Percentiles rank a stretch among this genome's conserved stretches.
These are phyloP conservation scores for Pyronema domesticum DNA, from an alignment of 495 filamentous ascomycete species.

Conservation along the genomic window DNA sequence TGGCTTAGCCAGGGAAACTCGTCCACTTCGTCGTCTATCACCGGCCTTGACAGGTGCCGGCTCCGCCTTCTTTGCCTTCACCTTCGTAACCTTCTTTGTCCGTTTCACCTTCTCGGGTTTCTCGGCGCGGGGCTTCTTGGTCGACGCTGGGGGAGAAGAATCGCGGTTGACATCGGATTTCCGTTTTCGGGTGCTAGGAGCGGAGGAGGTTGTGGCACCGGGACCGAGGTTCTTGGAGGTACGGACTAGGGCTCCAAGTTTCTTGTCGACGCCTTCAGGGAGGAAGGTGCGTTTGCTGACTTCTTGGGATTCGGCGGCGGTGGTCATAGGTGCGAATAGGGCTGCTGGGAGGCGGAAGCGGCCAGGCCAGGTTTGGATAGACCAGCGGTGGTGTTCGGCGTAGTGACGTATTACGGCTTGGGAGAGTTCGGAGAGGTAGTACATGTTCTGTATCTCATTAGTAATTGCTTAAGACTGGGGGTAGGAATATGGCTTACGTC, in stretches of 20 bases:
- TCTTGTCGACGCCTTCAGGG: conserved; percentile 56
- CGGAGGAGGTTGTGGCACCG: neutral
- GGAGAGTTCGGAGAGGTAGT: conserved; percentile 75
- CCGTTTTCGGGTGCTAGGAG: neutral
- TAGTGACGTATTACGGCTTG: conserved; percentile 67
- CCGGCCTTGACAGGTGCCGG: conserved; percentile 11
- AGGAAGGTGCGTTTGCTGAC: conserved; percentile 71
- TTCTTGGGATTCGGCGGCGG: conserved; percentile 60
- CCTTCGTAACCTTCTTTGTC: conserved; percentile 24
- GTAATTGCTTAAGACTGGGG: neutral
- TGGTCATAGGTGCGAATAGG: conserved; percentile 55
- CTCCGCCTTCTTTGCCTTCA: conserved; percentile 10
- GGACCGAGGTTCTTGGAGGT: conserved; percentile 20
- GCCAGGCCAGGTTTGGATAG: conserved; percentile 60
- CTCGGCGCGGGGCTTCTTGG: neutral
- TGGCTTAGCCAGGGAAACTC: conserved; percentile 24
- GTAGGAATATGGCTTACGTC: conserved; percentile 24
- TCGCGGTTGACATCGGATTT: conserved; percentile 16
- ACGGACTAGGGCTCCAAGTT: conserved; percentile 25
- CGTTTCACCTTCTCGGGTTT: conserved; percentile 6
- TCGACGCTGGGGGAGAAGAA: neutral
- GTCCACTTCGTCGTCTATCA: conserved; percentile 27
- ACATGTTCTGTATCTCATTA: conserved; percentile 35
- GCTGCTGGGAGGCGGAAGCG: conserved; percentile 64
- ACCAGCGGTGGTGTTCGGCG: conserved; percentile 52